Evolutionary conservation across 2,329 filamentous ascomycete genomes (phyloP), one percentile per base, ranked within the genome.

Genomic region (Penicillium sclerotiorum): DNA sequence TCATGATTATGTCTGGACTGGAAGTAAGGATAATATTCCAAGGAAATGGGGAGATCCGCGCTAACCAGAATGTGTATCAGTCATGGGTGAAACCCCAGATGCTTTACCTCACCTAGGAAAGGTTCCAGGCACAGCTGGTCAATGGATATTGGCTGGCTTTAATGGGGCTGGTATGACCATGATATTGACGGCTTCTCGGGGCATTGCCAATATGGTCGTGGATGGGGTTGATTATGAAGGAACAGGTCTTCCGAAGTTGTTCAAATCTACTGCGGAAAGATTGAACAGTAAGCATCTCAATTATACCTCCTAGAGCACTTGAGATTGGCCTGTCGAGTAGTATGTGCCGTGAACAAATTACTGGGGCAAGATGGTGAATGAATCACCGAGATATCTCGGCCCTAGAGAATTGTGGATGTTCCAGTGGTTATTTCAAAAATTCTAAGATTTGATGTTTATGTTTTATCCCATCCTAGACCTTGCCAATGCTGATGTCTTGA

Each of bases 91-190:
- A 22, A 79, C 76, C 1, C 68, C 71, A 2, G 79, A 82, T 55
- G 77, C 73, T 0, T 60, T 74, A 18, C 79, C 80, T 0, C 76
- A 79, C 59, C 72, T 87, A 47, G 83, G 83, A 0, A 55, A 66
- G 1, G 72, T 76, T 45, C 78, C 77, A 0, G 70, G 64, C 1
- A 65, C 61, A 40, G 55, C 66, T 3, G 75, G 77, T 0, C 61
- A 87, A 17, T 87, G 80, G 74, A 70, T 84, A 2, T 76, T 75
- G 12, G 81, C 79, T 2, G 78, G 82, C 2, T 87, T 87, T 57
- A 85, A 86, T 60, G 85, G 85, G 0, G 82, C 87, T 65, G 83
- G 84, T 0, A 87, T 87, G 85, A 83, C 83, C 0, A 65, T 83
- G 15, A 83, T 82, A 47, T 80, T 82, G 69, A 78, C 82, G 62